Base-by-base conservation (phyloP, 164 flowering plant species). In the Sextonia rubra region DNA sequence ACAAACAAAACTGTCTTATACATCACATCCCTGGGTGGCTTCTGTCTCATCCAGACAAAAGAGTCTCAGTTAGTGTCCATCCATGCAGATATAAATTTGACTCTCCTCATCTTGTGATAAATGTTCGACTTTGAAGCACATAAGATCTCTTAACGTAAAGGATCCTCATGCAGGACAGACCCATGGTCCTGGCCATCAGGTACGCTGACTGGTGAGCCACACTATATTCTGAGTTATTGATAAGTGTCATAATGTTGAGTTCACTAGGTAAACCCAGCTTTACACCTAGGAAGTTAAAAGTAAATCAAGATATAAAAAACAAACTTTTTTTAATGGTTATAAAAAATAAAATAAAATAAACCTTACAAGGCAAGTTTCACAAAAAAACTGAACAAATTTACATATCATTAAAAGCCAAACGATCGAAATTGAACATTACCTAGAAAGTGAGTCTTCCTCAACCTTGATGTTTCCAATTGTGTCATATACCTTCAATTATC, bases 401-500 rank as follows among this genome's bases (percentile, higher is more conserved):
- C 44, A 37, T 37, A 5, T 8, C 44, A 37, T 37, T 37, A 37
- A 37, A 37, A 5, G 44, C 1, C 18, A 26, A 65, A 15, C 11
- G 17, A 18, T 24, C 6, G 22, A 61, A 3, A 66, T 37, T 12
- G 22, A 68, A 48, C n/a, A 47, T 22, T 82, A 90, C 97, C 97
- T 85, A 73, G 83, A 75, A 68, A 82, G 47, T 22, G 85, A 79
- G 25, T 88, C 93, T 55, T 91, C 98, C 58, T 87, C 94, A 71
- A 74, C 81, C 68, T 81, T 86, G 86, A 61, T 79, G 82, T 86
- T 85, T 73, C 97, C 97, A 80, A 85, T 85, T 44, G 92, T 89
- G 82, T 95, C 98, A 87, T 86, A 89, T 49, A 91, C 97, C 99
- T 95, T 69, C 79, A 78, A 74, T 49, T 47, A 73, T 66, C 60